These are phyloP conservation scores for Podospora bellae-mahoneyi DNA, from an alignment of 495 filamentous ascomycete species.

Conservation along the genomic window DNA sequence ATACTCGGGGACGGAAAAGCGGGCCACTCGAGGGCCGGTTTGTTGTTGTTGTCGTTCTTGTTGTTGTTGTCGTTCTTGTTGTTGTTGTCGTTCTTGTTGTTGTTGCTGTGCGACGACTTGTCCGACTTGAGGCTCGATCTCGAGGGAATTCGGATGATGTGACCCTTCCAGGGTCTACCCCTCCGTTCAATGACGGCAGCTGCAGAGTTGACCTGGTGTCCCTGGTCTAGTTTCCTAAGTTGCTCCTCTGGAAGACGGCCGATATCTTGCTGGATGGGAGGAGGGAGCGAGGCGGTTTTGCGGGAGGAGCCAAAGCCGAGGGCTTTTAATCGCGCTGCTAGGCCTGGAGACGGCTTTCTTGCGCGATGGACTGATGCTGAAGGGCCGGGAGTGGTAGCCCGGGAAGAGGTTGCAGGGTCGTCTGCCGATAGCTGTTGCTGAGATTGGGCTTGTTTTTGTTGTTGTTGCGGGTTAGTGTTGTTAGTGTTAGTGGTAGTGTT, in stretches of 20 bases:
- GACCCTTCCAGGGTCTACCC: slow-evolving; percentile 62
- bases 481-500: slow-evolving; percentile 1
- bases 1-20: slow-evolving; percentile 9
- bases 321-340: slow-evolving; percentile 73
- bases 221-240: slow-evolving; percentile 62
- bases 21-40: slow-evolving; percentile 22
- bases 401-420: slow-evolving; percentile 17
- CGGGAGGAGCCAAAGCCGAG: slow-evolving; percentile 55
- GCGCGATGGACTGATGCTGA: slow-evolving; percentile 32
- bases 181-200: slow-evolving; percentile 53
- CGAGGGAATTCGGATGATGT: slow-evolving; percentile 42
- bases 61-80: too few relatives aligned
- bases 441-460: slow-evolving; percentile 12
- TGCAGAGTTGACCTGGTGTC: slow-evolving; percentile 56
- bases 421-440: slow-evolving; percentile 17
- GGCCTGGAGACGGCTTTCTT: slow-evolving; percentile 65
- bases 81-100: slow-evolving; percentile 9
- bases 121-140: slow-evolving; percentile 34
- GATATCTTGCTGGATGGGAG: slow-evolving; percentile 45
- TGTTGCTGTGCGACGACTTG: slow-evolving; percentile 16
- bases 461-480: slow-evolving; percentile 12
- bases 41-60: neutral
- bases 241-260: slow-evolving; percentile 74
- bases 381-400: slow-evolving; percentile 21
- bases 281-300: slow-evolving; percentile 41